Evolutionary conservation across 768 basidiomycete genomes (phyloP).

Genomic region (Calocybe indica): DNA sequence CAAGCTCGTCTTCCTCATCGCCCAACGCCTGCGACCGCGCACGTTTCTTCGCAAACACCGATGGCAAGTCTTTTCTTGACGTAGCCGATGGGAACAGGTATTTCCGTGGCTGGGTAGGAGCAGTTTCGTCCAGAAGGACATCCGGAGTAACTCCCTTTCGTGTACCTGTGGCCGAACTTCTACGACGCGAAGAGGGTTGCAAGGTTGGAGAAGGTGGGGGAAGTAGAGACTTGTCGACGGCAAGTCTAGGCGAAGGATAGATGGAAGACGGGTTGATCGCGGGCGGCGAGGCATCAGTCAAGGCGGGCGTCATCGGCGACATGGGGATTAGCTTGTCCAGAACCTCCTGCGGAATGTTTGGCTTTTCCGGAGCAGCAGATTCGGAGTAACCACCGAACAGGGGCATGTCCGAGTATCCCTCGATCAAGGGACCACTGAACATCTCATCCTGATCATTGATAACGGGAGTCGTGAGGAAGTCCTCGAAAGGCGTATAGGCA

Average conservation of each 20-base stretch:
- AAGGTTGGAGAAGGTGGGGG: slow-evolving; percentile 7
- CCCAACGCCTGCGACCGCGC: slow-evolving; percentile 37
- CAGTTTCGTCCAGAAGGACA: slow-evolving; percentile 61
- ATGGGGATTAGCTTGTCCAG: slow-evolving; percentile 47
- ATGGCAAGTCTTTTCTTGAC: slow-evolving; percentile 69
- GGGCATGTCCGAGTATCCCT: slow-evolving; percentile 12
- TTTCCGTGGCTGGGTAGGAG: slow-evolving; percentile 67
- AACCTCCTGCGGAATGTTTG: slow-evolving; percentile 6
- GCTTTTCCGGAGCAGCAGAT: slow-evolving; percentile 2
- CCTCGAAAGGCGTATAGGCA: neutral
- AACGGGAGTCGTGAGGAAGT: slow-evolving; percentile 6
- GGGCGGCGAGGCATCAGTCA: slow-evolving; percentile 16
- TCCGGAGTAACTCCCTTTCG: slow-evolving; percentile 62
- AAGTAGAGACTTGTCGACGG: slow-evolving; percentile 9
- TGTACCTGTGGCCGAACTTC: slow-evolving; percentile 51
- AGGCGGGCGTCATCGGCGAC: slow-evolving; percentile 35
- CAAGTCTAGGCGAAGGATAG: slow-evolving; percentile 22
- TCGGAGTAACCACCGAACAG: slow-evolving; percentile 17
- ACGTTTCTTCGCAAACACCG: slow-evolving; percentile 63
- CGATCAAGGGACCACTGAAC: slow-evolving; percentile 19
- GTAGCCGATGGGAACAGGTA: slow-evolving; percentile 64
- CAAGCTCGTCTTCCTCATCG: slow-evolving; percentile 43
- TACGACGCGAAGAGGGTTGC: slow-evolving; percentile 23
- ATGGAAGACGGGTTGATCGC: slow-evolving; percentile 23
- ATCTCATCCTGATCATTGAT: slow-evolving; percentile 11